Evolutionary conservation across 331 rosid species (phyloP).

Genomic region (Ulmus americana): DNA sequence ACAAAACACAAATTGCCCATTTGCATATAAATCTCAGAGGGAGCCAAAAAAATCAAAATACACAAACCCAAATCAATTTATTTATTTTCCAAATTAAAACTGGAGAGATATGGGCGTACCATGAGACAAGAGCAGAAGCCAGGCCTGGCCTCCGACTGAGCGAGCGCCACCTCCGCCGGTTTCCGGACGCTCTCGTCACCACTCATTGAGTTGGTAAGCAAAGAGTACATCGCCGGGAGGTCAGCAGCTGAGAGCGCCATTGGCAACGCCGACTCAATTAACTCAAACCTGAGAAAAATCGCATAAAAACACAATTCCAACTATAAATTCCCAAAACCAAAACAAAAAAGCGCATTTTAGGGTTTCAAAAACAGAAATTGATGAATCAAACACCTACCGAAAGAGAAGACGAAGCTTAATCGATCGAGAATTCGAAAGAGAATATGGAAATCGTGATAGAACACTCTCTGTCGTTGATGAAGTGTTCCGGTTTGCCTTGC

Average conservation of each 20-base stretch:
- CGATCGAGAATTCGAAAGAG: not conserved
- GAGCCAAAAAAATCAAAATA: not conserved
- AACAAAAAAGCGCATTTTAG: not conserved
- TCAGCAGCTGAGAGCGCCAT: conserved; percentile 81
- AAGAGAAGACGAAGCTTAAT: conserved; percentile 2
- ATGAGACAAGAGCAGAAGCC: conserved; percentile 92
- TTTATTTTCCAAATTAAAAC: not conserved
- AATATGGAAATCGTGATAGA: not conserved
- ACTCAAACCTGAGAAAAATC: not conserved
- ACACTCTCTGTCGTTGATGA: not conserved
- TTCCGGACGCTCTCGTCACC: conserved; percentile 60
- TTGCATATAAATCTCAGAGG: not conserved
- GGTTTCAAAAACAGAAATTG: not conserved
- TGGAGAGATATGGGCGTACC: conserved; percentile 23
- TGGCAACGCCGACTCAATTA: not conserved
- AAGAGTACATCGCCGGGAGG: conserved; percentile 73
- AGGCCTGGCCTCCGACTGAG: conserved; percentile 72
- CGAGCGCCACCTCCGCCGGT: conserved; percentile 69
- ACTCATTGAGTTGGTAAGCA: conserved; percentile 72
- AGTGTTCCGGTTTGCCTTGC: not conserved
- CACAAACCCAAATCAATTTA: not conserved
- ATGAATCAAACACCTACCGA: not conserved
- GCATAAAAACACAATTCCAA: not conserved
- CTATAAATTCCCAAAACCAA: not conserved
- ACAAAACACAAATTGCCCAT: no score